A percentile compares a stretch with the other conserved stretches of the same genome.
Conservation (phyloP, 805 yeast species). For the Nematodospora valgi region DNA sequence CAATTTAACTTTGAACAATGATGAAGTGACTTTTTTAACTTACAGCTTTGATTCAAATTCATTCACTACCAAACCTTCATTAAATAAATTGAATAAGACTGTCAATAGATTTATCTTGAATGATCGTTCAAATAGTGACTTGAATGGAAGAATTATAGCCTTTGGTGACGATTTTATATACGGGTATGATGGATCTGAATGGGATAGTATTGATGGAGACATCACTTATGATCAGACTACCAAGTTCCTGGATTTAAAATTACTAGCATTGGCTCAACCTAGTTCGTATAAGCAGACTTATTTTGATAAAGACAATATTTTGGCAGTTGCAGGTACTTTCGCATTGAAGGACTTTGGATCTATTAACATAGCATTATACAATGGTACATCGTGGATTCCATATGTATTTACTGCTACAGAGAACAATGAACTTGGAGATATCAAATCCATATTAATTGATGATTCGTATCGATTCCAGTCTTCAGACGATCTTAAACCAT, state of each 20-base stretch:
- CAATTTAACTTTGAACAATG: conserved; percentile 39
- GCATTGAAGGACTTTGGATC: conserved; percentile 48
- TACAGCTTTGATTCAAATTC: conserved; percentile 48
- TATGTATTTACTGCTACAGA: conserved; percentile 41
- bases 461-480: conserved; percentile 35
- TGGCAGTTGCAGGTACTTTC: conserved; percentile 60
- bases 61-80: conserved; percentile 16
- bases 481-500: conserved; percentile 25
- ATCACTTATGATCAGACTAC: conserved; percentile 28
- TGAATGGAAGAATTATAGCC: conserved; percentile 38
- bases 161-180: conserved; percentile 31
- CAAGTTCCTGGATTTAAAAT: conserved; percentile 41
- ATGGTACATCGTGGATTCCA: conserved; percentile 70
- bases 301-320: conserved; percentile 41
- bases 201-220: conserved; percentile 42
- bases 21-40: conserved; percentile 42
- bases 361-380: conserved; percentile 59
- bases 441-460: conserved; percentile 30
- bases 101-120: conserved; percentile 46
- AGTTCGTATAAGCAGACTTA: conserved; percentile 32
- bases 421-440: conserved; percentile 20
- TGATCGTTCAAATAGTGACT: conserved; percentile 31
- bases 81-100: conserved; percentile 17
- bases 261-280: conserved; percentile 33
- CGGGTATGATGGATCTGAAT: conserved; percentile 45